Evolutionary conservation across 2,329 filamentous ascomycete species (phyloP), one percentile per base, ranked within the genome.

Genomic region (Penicillium aurantiogriseum): DNA sequence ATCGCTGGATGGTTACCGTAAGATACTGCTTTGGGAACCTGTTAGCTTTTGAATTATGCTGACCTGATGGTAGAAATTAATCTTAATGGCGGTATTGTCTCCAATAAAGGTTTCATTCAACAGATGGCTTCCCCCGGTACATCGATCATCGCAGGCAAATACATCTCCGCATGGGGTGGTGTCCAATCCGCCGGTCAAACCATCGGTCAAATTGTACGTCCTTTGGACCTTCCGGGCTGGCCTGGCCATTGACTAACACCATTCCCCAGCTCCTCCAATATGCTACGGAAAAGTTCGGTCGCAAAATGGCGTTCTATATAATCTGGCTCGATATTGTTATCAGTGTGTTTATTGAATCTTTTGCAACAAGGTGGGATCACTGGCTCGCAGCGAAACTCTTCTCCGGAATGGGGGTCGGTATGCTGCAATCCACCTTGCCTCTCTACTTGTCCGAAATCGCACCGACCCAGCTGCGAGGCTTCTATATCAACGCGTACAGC

Each of bases 371-470:
- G 2, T 79, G 76, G 76, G 61, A 72, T 7, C 73, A 75, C 59
- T 79, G 77, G 76, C 71, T 78, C 0, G 69, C 74, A 8, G 68
- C 68, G 7, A 70, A 70, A 39, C 61, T 70, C 4, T 69, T 70
- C 45, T 69, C 68, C 2, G 78, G 77, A 13, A 74, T 78, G 55
- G 78, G 76, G 4, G 74, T 78, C 0, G 77, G 77, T 3, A 75
- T 76, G 61, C 63, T 80, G 4, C 76, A 79, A 54, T 71, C 74
- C 8, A 78, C 77, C 0, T 56, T 79, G 33, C 76, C 76, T 0
- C 69, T 76, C 0, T 80, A 79, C 55, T 69, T 80, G 5, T 69
- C 76, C 3, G 77, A 80, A 56, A 66, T 76, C 0, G 73, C 77
- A 0, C 77, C 78, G 0, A 73, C 74, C 0, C 73, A 76, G 8